These are phyloP conservation scores for Camillea tinctor DNA, from an alignment of 2,329 filamentous ascomycete species.

Conservation along the genomic window DNA sequence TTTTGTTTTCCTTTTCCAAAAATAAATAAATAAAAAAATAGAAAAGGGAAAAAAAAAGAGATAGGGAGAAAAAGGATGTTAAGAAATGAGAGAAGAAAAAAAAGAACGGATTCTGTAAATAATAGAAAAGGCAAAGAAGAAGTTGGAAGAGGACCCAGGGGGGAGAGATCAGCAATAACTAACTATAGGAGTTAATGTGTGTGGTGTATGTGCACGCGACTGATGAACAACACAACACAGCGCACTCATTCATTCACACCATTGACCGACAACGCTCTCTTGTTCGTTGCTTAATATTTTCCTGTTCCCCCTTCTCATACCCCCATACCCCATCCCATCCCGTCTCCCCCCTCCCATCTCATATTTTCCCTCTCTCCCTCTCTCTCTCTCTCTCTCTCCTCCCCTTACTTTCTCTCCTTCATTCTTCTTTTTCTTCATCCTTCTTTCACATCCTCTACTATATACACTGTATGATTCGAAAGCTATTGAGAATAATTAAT, in stretches of 20 bases:
- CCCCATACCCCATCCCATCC: conserved; percentile 16
- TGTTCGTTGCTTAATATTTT: background rate
- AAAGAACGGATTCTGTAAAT: too few relatives aligned
- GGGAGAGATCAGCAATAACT: background rate
- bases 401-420: conserved; percentile 10
- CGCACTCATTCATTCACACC: too few relatives aligned
- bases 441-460: conserved; percentile 2
- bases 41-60: background rate
- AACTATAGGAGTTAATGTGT: too few relatives aligned
- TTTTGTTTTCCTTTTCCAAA: too few relatives aligned
- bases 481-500: conserved; percentile 5
- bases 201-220: background rate
- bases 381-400: conserved; percentile 14
- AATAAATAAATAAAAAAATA: too few relatives aligned
- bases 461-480: conserved; percentile 4
- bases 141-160: too few relatives aligned
- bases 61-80: background rate
- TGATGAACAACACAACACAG: conserved; percentile 5
- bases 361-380: conserved; percentile 16
- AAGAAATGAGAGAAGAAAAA: too few relatives aligned
- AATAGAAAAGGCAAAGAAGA: background rate
- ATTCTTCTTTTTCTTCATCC: conserved; percentile 3
- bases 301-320: background rate
- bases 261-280: conserved; percentile 6
- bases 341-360: conserved; percentile 13